phyloP scores from a whole-genome alignment of 2,329 filamentous ascomycete species.

The Penicillium corylophilum region DNA sequence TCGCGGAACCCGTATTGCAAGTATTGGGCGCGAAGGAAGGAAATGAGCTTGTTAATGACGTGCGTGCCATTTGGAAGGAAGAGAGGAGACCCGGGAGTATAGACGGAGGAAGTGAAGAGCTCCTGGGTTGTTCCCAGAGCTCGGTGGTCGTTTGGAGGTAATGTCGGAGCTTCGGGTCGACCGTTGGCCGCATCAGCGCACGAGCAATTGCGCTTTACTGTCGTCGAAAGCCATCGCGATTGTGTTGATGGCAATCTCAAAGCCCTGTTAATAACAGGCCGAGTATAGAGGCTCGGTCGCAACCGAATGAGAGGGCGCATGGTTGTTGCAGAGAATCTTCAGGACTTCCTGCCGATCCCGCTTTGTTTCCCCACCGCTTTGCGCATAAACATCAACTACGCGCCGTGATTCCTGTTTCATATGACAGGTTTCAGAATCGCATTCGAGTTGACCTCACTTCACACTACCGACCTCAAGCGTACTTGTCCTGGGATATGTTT shows the following conservation, averaged over 20 bases:
- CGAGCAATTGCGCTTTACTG: constrained; percentile 19
- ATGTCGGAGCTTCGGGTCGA: constrained; percentile 26
- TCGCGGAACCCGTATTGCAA: constrained; percentile 82
- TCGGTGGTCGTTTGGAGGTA: constrained; percentile 51
- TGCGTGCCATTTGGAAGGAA: constrained; percentile 79
- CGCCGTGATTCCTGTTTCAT: neutral
- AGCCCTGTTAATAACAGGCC: constrained; percentile 1
- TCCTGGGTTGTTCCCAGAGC: constrained; percentile 58
- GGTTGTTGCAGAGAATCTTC: constrained; percentile 14
- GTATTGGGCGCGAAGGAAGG: constrained; percentile 81
- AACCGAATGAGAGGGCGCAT: constrained; percentile 24
- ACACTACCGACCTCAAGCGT: neutral
- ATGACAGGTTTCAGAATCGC: neutral
- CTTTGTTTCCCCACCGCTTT: constrained; percentile 24
- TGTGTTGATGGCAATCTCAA: constrained; percentile 3
- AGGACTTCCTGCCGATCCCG: constrained; percentile 13
- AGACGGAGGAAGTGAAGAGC: constrained; percentile 74
- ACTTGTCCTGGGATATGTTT: constrained; percentile 11
- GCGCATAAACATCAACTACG: constrained; percentile 3
- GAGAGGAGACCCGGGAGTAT: constrained; percentile 82
- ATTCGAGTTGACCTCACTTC: neutral
- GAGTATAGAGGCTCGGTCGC: constrained; percentile 12
- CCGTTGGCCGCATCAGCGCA: constrained; percentile 23
- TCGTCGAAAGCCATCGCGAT: constrained; percentile 19
- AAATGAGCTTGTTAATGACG: constrained; percentile 79